Base-by-base conservation (phyloP, 2,329 filamentous ascomycete species). In the Fusarium illudens region DNA sequence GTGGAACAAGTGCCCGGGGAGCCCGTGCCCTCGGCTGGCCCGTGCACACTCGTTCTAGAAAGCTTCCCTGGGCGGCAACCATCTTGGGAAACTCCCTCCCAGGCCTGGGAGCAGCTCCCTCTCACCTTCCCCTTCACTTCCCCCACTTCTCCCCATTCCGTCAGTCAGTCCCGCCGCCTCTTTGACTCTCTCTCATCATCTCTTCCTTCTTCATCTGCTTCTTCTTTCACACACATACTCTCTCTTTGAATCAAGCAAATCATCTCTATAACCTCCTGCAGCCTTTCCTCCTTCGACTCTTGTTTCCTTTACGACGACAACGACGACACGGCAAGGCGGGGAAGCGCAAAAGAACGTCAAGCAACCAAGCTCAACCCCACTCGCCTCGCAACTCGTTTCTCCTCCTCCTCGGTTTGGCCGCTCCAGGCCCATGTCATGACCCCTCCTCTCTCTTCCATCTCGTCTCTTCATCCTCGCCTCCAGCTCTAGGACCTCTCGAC, bases 11-110 rank as follows among this genome's bases (percentile, higher is more conserved):
- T 48, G 63, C 71, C 55, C 55, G 70, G 61, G 51, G 48, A 53
- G 72, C 72, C 27, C 44, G 36, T 61, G 49, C 53, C 72, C 9
- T 17, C 1, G 0, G 4, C 6, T 62, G 73, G 65, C n/a, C 60
- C 71, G 71, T 74, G 73, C 73, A 13, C 44, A 10, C 22, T 52
- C 64, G 50, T 75, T 75, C 73, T 75, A 75, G 73, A 75, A 75
- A 74, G 73, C 71, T 75, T 75, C 73, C 66, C 65, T 73, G 58
- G 42, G 56, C 60, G 64, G 67, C 68, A 68, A 61, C 62, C 67
- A 64, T 61, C 67, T 67, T 61, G 62, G 62, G 54, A 64, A 46
- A 52, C 64, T 57, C 39, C 25, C 68, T 55, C n/a, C n/a, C n/a
- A n/a, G n/a, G n/a, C n/a, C n/a, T n/a, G n/a, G n/a, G n/a, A n/a